A percentile compares a stretch with the other conserved stretches of the same genome.
These are phyloP conservation scores for Atkinsonella hypoxylon DNA, from an alignment of 2,329 filamentous ascomycete genomes.

Conservation along the genomic window DNA sequence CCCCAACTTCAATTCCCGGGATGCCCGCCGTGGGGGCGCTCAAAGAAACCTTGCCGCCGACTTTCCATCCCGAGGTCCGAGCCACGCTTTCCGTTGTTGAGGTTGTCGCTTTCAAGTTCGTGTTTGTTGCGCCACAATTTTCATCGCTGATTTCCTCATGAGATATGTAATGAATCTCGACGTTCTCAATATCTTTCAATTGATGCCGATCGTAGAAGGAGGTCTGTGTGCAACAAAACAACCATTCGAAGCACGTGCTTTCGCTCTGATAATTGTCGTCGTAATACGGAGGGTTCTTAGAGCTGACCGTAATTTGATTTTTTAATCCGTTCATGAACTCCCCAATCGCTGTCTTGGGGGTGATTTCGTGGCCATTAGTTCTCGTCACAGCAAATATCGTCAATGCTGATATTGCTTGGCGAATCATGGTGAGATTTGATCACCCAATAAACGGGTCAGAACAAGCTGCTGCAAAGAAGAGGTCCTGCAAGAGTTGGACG, in stretches of 20 bases:
- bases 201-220: not conserved
- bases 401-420: no score
- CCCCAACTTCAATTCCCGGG: not conserved
- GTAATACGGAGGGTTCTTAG: not conserved
- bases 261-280: not conserved
- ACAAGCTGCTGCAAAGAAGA: not conserved
- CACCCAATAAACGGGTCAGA: not conserved
- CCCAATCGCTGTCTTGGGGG: not conserved
- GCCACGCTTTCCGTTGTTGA: not conserved
- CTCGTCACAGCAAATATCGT: no score
- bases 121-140: not conserved
- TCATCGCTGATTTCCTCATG: not conserved
- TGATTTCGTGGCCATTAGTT: not conserved
- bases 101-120: not conserved
- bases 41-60: not conserved
- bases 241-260: not conserved
- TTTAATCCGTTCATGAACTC: not conserved
- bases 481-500: no score
- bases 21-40: no score
- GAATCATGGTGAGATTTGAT: not conserved
- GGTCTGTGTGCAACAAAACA: not conserved
- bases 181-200: not conserved
- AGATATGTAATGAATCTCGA: not conserved
- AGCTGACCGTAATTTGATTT: not conserved
- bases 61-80: not conserved